Percentiles rank a stretch among this genome's conserved stretches.
Evolutionary conservation across 176 grass and related monocot species (phyloP).

Genomic region (Oryza nivara): DNA sequence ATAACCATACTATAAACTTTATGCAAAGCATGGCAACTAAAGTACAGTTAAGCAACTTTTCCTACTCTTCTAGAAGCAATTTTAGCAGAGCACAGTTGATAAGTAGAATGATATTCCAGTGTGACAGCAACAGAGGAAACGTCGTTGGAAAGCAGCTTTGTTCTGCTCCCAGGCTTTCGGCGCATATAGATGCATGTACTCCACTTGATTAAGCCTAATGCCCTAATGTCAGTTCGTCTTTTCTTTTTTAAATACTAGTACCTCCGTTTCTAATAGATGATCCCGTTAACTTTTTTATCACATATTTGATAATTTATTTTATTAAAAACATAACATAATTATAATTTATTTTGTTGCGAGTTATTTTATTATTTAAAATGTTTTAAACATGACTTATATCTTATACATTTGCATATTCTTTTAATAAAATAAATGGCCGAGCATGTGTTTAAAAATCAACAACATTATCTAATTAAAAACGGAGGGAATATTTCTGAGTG

Average conservation of each 20-base stretch:
- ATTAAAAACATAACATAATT: too few relatives aligned
- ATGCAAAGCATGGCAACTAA: neutral
- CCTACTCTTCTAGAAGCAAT: neutral
- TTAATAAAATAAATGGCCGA: too few relatives aligned
- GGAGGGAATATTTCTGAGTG: neutral
- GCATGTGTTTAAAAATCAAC: too few relatives aligned
- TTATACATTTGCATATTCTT: too few relatives aligned
- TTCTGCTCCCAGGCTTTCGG: constrained; percentile 27
- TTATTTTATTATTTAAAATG: too few relatives aligned
- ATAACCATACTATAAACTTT: neutral
- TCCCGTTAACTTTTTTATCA: too few relatives aligned
- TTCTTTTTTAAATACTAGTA: neutral
- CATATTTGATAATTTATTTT: too few relatives aligned
- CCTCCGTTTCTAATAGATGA: too few relatives aligned
- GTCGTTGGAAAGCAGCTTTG: neutral
- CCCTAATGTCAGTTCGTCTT: neutral
- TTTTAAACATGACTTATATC: too few relatives aligned
- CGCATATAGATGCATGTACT: neutral
- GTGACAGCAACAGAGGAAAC: neutral
- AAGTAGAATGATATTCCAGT: neutral
- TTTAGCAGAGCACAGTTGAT: neutral
- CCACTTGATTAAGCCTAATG: neutral
- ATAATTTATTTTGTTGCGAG: too few relatives aligned
- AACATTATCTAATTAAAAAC: too few relatives aligned
- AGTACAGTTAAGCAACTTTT: neutral